Evolutionary conservation across 2,329 filamentous ascomycete species (phyloP).

Genomic region (Ceratocystis ficicola): DNA sequence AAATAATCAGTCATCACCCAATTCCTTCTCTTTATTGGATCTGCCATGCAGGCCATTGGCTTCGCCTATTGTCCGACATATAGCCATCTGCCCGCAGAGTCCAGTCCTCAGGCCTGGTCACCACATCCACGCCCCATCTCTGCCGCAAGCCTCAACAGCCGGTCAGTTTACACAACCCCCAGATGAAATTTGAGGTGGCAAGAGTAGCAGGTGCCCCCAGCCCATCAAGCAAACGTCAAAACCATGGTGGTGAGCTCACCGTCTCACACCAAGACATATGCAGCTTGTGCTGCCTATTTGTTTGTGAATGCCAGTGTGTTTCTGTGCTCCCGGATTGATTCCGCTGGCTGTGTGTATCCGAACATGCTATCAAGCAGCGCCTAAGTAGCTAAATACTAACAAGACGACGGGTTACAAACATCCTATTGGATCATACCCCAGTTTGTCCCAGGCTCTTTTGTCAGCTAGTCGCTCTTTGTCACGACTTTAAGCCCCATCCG

Average conservation of each 20-base stretch:
- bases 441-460: not conserved
- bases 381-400: not conserved
- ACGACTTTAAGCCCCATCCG: not conserved
- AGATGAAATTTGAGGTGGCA: not conserved
- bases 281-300: not conserved
- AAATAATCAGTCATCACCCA: too few relatives aligned
- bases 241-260: not conserved
- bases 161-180: not conserved
- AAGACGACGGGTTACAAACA: not conserved
- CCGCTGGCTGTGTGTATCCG: not conserved
- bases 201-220: not conserved
- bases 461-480: too few relatives aligned
- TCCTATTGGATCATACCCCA: not conserved
- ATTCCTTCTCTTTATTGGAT: not conserved
- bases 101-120: not conserved
- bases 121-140: not conserved
- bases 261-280: not conserved
- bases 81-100: not conserved
- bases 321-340: not conserved
- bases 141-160: not conserved
- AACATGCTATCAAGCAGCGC: not conserved
- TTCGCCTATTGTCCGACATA: not conserved
- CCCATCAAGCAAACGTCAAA: not conserved
- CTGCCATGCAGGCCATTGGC: not conserved
- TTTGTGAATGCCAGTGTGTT: not conserved